These are phyloP conservation scores for Gossypium armourianum DNA, from an alignment of 441 rosid genomes.

Conservation along the genomic window DNA sequence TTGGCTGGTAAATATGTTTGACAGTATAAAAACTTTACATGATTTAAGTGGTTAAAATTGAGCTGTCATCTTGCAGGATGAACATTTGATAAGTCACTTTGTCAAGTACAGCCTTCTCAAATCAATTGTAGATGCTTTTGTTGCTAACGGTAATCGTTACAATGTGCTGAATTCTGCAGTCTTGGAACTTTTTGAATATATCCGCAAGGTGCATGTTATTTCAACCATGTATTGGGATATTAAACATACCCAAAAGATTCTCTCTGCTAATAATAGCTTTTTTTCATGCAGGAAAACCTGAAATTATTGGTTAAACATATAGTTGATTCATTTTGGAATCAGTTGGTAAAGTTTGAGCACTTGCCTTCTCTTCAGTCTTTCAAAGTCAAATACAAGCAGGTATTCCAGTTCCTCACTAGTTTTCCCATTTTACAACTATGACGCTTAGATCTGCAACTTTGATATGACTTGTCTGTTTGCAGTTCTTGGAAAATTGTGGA, in stretches of 20 bases:
- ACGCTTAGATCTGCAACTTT: background rate
- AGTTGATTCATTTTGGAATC: constrained; percentile 80
- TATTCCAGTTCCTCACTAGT: constrained; percentile 21
- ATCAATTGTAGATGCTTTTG: constrained; percentile 76
- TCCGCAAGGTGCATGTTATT: constrained; percentile 56
- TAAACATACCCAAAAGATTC: constrained; percentile 9
- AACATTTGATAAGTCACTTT: constrained; percentile 59
- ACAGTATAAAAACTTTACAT: background rate
- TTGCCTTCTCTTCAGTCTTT: constrained; percentile 61
- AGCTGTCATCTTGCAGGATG: constrained; percentile 56
- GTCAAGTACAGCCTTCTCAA: constrained; percentile 75
- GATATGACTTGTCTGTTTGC: constrained; percentile 25
- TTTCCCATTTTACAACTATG: background rate
- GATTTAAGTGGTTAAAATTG: background rate
- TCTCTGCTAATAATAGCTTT: constrained; percentile 13
- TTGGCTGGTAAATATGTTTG: background rate
- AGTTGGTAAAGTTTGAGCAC: constrained; percentile 63
- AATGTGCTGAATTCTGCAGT: constrained; percentile 83
- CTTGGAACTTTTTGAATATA: constrained; percentile 80
- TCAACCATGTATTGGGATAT: constrained; percentile 10
- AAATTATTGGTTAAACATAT: constrained; percentile 63
- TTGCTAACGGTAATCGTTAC: constrained; percentile 76
- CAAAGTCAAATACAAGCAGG: constrained; percentile 91
- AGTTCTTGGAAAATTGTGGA: constrained; percentile 71
- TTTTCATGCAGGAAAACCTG: constrained; percentile 56